Evolutionary conservation across 352 stramenopile species (phyloP).

Genomic region (Pythium aphanidermatum): DNA sequence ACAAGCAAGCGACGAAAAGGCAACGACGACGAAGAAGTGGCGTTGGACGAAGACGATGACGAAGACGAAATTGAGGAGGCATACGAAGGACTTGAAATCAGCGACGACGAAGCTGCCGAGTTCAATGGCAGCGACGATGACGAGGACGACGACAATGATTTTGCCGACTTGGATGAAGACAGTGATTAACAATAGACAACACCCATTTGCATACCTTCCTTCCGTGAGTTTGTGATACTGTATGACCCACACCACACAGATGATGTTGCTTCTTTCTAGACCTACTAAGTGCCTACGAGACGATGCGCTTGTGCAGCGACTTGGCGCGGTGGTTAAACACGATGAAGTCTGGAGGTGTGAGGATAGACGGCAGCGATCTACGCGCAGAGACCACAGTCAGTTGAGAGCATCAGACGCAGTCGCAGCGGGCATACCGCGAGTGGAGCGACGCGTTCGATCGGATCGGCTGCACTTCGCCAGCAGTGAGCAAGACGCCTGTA

Average conservation of each 20-base stretch:
- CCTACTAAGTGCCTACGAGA: constrained; percentile 12
- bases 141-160: constrained; percentile 26
- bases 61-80: constrained; percentile 74
- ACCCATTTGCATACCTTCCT: not conserved
- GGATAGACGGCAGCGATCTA: constrained; percentile 59
- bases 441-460: constrained; percentile 64
- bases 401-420: no score
- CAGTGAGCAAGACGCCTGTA: constrained; percentile 57
- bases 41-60: constrained; percentile 35
- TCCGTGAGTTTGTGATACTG: not conserved
- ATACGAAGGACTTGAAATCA: constrained; percentile 83
- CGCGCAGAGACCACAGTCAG: no score
- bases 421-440: constrained; percentile 37
- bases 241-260: no score
- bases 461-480: constrained; percentile 66
- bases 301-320: constrained; percentile 63
- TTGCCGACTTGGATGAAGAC: constrained; percentile 29
- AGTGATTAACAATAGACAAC: constrained; percentile 22
- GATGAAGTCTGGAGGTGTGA: constrained; percentile 69
- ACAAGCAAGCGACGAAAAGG: constrained; percentile 46
- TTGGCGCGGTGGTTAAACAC: constrained; percentile 81
- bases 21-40: constrained; percentile 29
- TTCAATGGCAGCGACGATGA: constrained; percentile 48
- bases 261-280: not conserved
- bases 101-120: constrained; percentile 46